phyloP scores from a whole-genome alignment of 768 basidiomycete species.

The Trametes cinnabarina region DNA sequence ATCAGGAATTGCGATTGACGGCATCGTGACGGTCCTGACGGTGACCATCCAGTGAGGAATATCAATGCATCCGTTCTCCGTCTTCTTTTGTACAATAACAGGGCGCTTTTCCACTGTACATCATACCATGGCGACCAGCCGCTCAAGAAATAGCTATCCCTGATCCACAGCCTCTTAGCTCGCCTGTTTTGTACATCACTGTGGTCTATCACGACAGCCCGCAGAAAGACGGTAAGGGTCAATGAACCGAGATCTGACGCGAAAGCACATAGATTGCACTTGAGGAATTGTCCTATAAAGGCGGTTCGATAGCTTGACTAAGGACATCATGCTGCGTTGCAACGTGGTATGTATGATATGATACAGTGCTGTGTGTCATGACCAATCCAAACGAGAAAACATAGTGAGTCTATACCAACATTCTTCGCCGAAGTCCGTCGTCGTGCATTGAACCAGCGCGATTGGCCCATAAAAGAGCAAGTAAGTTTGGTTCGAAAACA shows the following conservation, averaged over 20 bases:
- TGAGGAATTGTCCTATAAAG: not conserved
- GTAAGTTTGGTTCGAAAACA: not conserved
- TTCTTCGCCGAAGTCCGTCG: not conserved
- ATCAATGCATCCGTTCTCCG: no score
- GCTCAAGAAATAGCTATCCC: no score
- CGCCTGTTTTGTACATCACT: no score
- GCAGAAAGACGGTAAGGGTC: no score
- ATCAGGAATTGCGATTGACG: constrained; percentile 59
- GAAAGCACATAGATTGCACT: not conserved
- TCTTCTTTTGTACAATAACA: no score
- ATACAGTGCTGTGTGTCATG: constrained; percentile 14
- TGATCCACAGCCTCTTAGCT: no score
- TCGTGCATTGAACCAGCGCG: not conserved
- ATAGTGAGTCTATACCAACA: not conserved
- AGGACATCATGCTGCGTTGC: constrained; percentile 1
- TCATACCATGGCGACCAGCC: no score
- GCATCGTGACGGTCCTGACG: constrained; percentile 53
- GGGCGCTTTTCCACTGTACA: not conserved
- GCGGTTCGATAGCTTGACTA: not conserved
- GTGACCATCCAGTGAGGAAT: constrained; percentile 40
- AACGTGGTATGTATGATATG: constrained; percentile 8
- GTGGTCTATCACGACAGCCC: no score
- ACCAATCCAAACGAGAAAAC: constrained; percentile 7
- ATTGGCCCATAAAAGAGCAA: not conserved
- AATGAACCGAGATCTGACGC: not conserved